phyloP scores from a whole-genome alignment of 805 yeast genomes.

The Saturnispora dispora region DNA sequence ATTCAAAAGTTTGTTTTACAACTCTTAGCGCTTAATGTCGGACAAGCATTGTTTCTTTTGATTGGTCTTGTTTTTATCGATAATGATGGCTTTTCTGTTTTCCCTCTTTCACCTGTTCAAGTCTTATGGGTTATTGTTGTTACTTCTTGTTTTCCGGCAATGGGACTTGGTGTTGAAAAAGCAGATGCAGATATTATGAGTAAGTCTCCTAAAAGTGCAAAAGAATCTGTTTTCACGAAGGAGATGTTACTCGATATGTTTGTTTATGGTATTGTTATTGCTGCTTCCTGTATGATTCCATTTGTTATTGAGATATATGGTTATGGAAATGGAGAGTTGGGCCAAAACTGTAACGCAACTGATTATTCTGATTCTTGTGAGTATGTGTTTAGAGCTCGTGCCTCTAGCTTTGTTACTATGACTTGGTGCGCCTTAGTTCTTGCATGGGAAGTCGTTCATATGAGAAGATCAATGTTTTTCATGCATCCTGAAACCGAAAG shows the following conservation, averaged over 20 bases:
- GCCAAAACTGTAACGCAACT: slow-evolving; percentile 47
- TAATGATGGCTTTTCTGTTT: slow-evolving; percentile 55
- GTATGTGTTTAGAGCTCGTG: slow-evolving; percentile 64
- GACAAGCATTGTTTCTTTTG: slow-evolving; percentile 59
- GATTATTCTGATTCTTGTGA: slow-evolving; percentile 39
- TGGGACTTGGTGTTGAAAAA: slow-evolving; percentile 67
- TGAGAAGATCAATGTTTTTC: slow-evolving; percentile 58
- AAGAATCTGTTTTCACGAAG: slow-evolving; percentile 50
- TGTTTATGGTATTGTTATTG: slow-evolving; percentile 67
- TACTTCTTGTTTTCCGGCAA: slow-evolving; percentile 76
- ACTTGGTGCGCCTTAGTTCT: slow-evolving; percentile 78
- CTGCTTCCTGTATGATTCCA: slow-evolving; percentile 55
- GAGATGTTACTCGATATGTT: slow-evolving; percentile 63
- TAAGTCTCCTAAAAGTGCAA: slow-evolving; percentile 51
- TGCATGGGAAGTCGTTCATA: slow-evolving; percentile 79
- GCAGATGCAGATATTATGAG: slow-evolving; percentile 58
- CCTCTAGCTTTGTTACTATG: slow-evolving; percentile 70
- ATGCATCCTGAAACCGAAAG: slow-evolving; percentile 60
- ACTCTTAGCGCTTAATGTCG: slow-evolving; percentile 62
- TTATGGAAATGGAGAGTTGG: slow-evolving; percentile 56
- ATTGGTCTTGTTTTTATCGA: slow-evolving; percentile 69
- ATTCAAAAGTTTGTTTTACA: slow-evolving; percentile 73
- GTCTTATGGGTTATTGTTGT: slow-evolving; percentile 73
- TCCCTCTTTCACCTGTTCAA: slow-evolving; percentile 74
- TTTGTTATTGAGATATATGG: slow-evolving; percentile 64